phyloP scores from a whole-genome alignment of 2,329 filamentous ascomycete species.

The Talaromyces sp. region DNA sequence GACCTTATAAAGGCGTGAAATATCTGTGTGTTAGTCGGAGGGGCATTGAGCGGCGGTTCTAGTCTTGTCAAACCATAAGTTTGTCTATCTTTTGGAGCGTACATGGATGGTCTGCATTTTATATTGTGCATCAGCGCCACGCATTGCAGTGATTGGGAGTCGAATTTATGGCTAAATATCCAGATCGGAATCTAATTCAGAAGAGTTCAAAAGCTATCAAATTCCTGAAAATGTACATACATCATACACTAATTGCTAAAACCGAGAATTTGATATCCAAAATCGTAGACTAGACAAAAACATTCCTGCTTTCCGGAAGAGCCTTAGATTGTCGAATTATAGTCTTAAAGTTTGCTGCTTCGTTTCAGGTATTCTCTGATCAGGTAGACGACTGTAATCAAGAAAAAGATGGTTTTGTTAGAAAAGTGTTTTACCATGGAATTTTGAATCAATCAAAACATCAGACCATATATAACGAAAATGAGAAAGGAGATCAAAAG shows the following conservation, averaged over 20 bases:
- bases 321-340: background rate
- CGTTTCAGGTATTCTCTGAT: constrained; percentile 34
- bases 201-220: background rate
- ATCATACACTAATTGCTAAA: constrained; percentile 4
- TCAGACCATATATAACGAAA: background rate
- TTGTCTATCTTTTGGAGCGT: background rate
- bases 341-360: constrained; percentile 31
- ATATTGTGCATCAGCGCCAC: background rate
- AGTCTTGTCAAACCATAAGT: constrained; percentile 8
- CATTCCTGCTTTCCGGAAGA: background rate
- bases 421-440: background rate
- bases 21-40: constrained; percentile 72
- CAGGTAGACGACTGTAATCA: constrained; percentile 32
- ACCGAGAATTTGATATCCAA: background rate
- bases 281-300: background rate
- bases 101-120: background rate
- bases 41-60: constrained; percentile 50
- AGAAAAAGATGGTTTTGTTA: constrained; percentile 8
- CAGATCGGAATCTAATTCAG: background rate
- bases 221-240: constrained; percentile 2
- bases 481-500: background rate
- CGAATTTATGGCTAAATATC: background rate
- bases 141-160: background rate
- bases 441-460: background rate
- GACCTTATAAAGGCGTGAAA: constrained; percentile 97